Evolutionary conservation across 1,139 yeast genomes (phyloP).

Genomic region (Lodderomyces parapsilosis): DNA sequence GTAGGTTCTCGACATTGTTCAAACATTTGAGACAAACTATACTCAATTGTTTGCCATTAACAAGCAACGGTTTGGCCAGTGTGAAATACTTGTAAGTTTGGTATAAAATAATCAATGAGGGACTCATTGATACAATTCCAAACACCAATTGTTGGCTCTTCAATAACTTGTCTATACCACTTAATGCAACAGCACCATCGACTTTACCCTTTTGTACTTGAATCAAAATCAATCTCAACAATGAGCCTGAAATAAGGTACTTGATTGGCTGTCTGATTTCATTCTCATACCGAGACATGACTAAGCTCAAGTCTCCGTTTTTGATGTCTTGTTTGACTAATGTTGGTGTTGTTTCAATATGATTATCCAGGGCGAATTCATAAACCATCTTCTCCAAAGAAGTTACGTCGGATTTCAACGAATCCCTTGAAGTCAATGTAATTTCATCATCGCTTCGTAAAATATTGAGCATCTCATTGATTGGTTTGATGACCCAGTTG

Average conservation of each 20-base stretch:
- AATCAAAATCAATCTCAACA: constrained; percentile 74
- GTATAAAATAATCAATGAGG: constrained; percentile 64
- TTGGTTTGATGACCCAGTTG: constrained; percentile 83
- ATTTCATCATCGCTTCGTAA: constrained; percentile 80
- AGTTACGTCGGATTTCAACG: constrained; percentile 72
- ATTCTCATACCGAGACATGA: constrained; percentile 76
- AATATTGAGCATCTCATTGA: constrained; percentile 71
- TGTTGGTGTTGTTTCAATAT: constrained; percentile 14
- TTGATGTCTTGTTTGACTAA: constrained; percentile 42
- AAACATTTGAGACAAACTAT: constrained; percentile 50
- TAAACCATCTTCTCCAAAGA: constrained; percentile 87
- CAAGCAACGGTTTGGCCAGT: constrained; percentile 35
- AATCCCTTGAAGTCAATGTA: constrained; percentile 76
- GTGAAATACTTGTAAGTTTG: constrained; percentile 29
- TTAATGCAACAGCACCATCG: constrained; percentile 87
- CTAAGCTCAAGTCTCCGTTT: constrained; percentile 74
- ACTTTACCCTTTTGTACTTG: constrained; percentile 95
- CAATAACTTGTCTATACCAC: constrained; percentile 84
- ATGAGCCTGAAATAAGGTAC: constrained; percentile 63
- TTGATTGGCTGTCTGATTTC: constrained; percentile 72
- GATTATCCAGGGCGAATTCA: constrained; percentile 60
- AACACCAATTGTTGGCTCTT: constrained; percentile 91
- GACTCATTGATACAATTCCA: constrained; percentile 87
- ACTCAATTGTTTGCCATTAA: constrained; percentile 41
- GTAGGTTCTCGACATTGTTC: constrained; percentile 57